Base-by-base conservation (phyloP, 345 rosid species). In the Gossypium longicalyx region DNA sequence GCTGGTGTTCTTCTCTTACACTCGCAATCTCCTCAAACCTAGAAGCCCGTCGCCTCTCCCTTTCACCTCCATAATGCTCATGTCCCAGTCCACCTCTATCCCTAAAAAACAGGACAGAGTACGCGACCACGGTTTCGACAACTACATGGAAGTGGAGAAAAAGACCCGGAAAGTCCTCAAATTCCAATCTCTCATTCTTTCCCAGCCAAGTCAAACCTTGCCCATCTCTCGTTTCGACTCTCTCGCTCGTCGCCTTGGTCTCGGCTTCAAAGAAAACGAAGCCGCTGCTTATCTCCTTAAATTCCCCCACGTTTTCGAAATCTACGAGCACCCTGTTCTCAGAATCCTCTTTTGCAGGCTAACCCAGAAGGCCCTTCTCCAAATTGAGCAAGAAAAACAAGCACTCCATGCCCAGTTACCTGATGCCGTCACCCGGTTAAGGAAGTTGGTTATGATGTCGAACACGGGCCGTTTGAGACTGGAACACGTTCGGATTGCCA, bases 71-170 rank as follows among this genome's bases (percentile, higher is more conserved):
- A 16, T 76, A 2, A 87, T 67, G 79, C 60, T 61, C 75, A 80
- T 83, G 69, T 96, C 97, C 9, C 89, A 91, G 22, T 93, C 94
- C 66, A 93, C 97, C 76, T 80, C 94, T 66, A 89, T 96, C 41
- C 97, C 98, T 76, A 85, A 78, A 67, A 96, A 91, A 25, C 94
- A 89, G 67, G 82, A 76, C 3, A 79, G 98, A 62, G 88, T 93
- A 15, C 94, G 97, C 72, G 98, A 96, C 79, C 97, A 91, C 49
- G 97, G 90, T 81, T 96, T 62, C 84, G 99, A 96, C 87, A 84
- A 91, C 80, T 96, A 90, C 93, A 93, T 96, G 98, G 99, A 93
- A 81, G 75, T 93, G 74, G 94, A 88, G 87, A 93, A 93, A 72
- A 93, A 93, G 72, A 86, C 81, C 52, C 92, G 98, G 7, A 90